Evolutionary conservation across 805 yeast genomes (phyloP), one percentile per base, ranked within the genome.

Genomic region (Metschnikowia sp.): DNA sequence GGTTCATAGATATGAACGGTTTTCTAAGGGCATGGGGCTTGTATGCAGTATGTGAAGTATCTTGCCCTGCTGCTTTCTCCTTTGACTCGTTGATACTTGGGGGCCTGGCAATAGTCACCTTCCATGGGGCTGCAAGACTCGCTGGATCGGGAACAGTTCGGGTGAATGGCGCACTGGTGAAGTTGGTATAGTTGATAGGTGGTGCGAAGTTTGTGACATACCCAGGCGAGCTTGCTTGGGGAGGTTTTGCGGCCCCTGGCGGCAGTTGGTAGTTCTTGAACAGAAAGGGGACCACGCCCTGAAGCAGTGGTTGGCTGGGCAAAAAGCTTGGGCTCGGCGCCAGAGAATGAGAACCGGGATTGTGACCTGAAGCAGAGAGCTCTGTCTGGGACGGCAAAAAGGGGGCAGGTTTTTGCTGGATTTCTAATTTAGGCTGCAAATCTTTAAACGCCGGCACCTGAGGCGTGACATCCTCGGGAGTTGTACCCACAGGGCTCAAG

Each of bases 261-360:
- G 40, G 36, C 13, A 18, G 40, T 32, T 29, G 36, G 30, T 44
- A 44, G 35, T 33, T 39, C 36, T 34, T 39, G 10, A 37, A 39
- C 39, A 29, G 47, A 36, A 44, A 44, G 11, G 47, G 47, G 18
- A 44, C 11, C 15, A 44, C 43, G 22, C 39, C 39, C 36, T 28
- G 43, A 18, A 33, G 37, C 35, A 29, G 42, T 31, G 26, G 36
- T 26, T 38, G 47, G 29, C 48, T 45, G 18, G 48, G 48, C 33
- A 45, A 40, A 18, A 18, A 34, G 2, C 36, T 35, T 9, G 33
- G 42, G 7, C 19, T 13, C 3, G 30, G 19, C 8, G 29, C 42
- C 11, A 33, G 8, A 32, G 28, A 11, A 12, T 32, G 32, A 8
- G 39, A 3, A 10, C 39, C 31, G n/a, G 18, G 18, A 10, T 36